Conservation (phyloP, 305 asterid genomes). For the Rubia balearica region DNA sequence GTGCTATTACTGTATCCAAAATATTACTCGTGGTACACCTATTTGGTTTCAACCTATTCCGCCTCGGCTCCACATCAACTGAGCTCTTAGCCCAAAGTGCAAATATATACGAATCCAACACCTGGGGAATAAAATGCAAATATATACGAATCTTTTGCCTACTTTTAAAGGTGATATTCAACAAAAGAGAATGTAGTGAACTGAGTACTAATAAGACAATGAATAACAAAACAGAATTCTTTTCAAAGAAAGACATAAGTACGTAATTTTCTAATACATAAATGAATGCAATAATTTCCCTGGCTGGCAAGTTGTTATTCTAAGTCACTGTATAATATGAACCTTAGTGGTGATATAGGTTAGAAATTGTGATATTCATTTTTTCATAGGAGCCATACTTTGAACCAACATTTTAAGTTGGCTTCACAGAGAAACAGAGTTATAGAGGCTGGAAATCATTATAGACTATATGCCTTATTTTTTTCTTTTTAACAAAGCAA, state of each 20-base stretch:
- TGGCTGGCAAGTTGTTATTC: not conserved
- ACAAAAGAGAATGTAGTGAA: not conserved
- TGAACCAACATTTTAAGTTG: not conserved
- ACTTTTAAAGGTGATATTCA: not conserved
- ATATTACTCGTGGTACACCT: slow-evolving; percentile 72
- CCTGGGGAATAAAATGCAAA: slow-evolving; percentile 31
- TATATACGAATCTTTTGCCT: no score
- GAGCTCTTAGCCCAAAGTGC: slow-evolving; percentile 81
- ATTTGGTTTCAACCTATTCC: slow-evolving; percentile 75
- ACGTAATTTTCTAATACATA: not conserved
- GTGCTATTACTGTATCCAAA: slow-evolving; percentile 74
- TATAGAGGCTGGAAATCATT: not conserved
- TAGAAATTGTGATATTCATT: not conserved
- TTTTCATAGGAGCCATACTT: not conserved
- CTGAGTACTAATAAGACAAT: not conserved
- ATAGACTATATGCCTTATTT: not conserved
- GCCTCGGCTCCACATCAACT: slow-evolving; percentile 58
- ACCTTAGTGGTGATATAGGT: not conserved
- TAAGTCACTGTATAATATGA: not conserved
- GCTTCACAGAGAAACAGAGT: not conserved
- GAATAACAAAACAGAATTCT: not conserved
- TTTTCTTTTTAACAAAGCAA: not conserved
- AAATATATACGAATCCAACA: slow-evolving; percentile 67
- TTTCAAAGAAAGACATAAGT: not conserved
- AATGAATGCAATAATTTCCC: not conserved